phyloP scores from a whole-genome alignment of 148 eudicot genomes.

The Tetragonia tetragonoides region DNA sequence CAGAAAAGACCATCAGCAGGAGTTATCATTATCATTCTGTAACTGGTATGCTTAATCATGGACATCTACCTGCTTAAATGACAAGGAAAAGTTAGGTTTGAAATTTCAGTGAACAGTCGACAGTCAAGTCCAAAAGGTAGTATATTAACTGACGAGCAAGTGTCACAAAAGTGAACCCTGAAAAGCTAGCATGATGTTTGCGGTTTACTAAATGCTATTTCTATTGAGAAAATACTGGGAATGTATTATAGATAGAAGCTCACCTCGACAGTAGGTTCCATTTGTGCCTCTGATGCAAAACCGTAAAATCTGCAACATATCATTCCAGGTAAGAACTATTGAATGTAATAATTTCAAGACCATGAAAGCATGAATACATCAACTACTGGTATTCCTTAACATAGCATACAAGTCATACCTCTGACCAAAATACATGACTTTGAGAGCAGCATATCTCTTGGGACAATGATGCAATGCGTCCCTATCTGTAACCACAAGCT shows the following conservation, averaged over 20 bases:
- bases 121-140: background rate
- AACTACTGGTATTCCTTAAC: background rate
- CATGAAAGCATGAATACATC: background rate
- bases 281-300: conserved; percentile 91
- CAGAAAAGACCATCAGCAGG: too few species aligned
- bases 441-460: conserved; percentile 74
- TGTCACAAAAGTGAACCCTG: background rate
- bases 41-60: too few species aligned
- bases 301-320: conserved; percentile 71
- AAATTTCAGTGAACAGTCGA: background rate
- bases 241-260: conserved; percentile 6
- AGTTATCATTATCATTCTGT: too few species aligned
- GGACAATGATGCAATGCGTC: conserved; percentile 33
- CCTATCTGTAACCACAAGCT: conserved; percentile 36
- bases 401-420: conserved; percentile 45
- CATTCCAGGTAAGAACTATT: conserved; percentile 7
- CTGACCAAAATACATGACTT: conserved; percentile 92
- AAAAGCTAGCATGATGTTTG: background rate
- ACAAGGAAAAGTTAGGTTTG: background rate
- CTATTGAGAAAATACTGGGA: background rate
- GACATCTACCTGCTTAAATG: too few species aligned
- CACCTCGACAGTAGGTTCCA: conserved; percentile 95
- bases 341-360: background rate
- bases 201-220: background rate
- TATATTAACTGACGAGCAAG: background rate